A percentile compares a stretch with the other conserved stretches of the same genome.
These are phyloP conservation scores for Tetrapisispora arboricola DNA, from an alignment of 805 yeast genomes.

Conservation along the genomic window DNA sequence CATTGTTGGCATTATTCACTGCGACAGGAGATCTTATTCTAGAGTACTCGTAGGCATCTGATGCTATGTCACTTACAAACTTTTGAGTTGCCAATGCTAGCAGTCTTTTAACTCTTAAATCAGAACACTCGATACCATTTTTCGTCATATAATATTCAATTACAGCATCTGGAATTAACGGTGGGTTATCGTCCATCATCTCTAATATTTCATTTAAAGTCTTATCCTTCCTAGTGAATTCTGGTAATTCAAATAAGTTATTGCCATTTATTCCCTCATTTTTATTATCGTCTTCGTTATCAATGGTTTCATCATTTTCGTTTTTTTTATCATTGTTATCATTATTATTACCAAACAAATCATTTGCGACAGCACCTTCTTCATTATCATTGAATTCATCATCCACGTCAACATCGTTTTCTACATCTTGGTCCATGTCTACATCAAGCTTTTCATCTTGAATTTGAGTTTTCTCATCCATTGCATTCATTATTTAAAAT, in stretches of 20 bases:
- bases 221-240: slow-evolving; percentile 66
- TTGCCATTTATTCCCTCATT: neutral
- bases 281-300: slow-evolving; percentile 4
- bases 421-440: slow-evolving; percentile 24
- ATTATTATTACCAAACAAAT: slow-evolving; percentile 7
- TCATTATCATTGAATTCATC: slow-evolving; percentile 29
- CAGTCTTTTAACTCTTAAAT: slow-evolving; percentile 67
- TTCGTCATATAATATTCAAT: slow-evolving; percentile 83
- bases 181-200: slow-evolving; percentile 89
- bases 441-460: slow-evolving; percentile 5
- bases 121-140: slow-evolving; percentile 76
- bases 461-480: neutral
- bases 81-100: slow-evolving; percentile 94
- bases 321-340: slow-evolving; percentile 9
- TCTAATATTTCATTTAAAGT: slow-evolving; percentile 75
- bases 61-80: slow-evolving; percentile 86
- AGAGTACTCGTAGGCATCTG: slow-evolving; percentile 93
- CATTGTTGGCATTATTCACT: slow-evolving; percentile 76
- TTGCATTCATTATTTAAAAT: neutral
- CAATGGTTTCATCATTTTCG: slow-evolving; percentile 7
- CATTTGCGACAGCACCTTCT: slow-evolving; percentile 23
- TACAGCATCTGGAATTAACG: slow-evolving; percentile 93
- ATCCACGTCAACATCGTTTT: slow-evolving; percentile 23
- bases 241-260: slow-evolving; percentile 47
- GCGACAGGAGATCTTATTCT: slow-evolving; percentile 83